phyloP scores from a whole-genome alignment of 805 yeast species.

The Yarrowia osloensis region DNA sequence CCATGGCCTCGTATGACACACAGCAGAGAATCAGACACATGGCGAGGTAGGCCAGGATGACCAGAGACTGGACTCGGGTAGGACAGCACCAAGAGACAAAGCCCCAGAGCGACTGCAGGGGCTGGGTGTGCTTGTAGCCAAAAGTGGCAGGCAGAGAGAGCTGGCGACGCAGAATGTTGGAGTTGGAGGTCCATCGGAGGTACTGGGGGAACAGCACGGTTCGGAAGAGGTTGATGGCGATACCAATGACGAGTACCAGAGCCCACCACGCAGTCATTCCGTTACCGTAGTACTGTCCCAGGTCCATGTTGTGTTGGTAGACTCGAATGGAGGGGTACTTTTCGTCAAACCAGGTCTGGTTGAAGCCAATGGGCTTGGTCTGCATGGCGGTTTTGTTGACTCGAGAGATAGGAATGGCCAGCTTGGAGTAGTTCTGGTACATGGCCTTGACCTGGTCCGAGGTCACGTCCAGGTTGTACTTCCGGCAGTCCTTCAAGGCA shows the following conservation, averaged over 20 bases:
- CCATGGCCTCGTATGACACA: slow-evolving; percentile 35
- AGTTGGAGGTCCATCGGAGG: slow-evolving; percentile 10
- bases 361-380: slow-evolving; percentile 10
- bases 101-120: slow-evolving; percentile 35
- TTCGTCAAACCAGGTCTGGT: neutral
- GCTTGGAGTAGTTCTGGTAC: neutral
- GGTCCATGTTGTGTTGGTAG: slow-evolving; percentile 5
- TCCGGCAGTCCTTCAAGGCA: neutral
- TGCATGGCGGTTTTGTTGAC: slow-evolving; percentile 20
- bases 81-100: slow-evolving; percentile 40
- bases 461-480: neutral
- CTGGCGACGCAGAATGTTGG: slow-evolving; percentile 36
- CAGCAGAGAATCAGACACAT: slow-evolving; percentile 38
- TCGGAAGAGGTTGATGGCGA: slow-evolving; percentile 34
- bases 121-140: slow-evolving; percentile 40
- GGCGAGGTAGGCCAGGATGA: slow-evolving; percentile 43
- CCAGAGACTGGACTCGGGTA: slow-evolving; percentile 48
- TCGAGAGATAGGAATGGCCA: neutral
- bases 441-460: neutral
- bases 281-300: slow-evolving; percentile 35
- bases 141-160: slow-evolving; percentile 43
- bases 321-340: neutral
- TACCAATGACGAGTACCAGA: slow-evolving; percentile 36
- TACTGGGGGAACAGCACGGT: slow-evolving; percentile 32
- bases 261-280: slow-evolving; percentile 42